These are phyloP conservation scores for Beta corolliflora DNA, from an alignment of 179 eudicot genomes.

Conservation along the genomic window DNA sequence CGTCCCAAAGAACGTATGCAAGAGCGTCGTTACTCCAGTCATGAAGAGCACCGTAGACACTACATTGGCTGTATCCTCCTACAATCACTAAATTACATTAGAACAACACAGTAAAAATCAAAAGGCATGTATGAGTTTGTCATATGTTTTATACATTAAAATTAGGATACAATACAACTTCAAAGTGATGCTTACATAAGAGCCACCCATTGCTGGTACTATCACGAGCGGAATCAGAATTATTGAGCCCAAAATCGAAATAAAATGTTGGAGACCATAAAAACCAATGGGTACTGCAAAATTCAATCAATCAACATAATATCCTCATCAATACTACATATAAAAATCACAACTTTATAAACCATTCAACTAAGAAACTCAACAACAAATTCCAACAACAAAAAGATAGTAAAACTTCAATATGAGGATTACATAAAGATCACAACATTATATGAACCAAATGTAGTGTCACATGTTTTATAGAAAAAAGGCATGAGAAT, in stretches of 20 bases:
- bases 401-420: background rate
- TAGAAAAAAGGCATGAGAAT: background rate
- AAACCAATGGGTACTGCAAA: constrained; percentile 84
- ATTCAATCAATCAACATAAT: constrained; percentile 14
- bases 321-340: constrained; percentile 2
- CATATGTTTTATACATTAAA: background rate
- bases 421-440: background rate
- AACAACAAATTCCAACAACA: background rate
- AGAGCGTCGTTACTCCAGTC: constrained; percentile 82
- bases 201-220: constrained; percentile 96
- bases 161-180: background rate
- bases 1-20: constrained; percentile 80
- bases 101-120: constrained; percentile 37
- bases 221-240: constrained; percentile 82
- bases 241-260: constrained; percentile 90
- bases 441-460: background rate
- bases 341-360: constrained; percentile 16
- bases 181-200: constrained; percentile 57
- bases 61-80: constrained; percentile 93
- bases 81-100: constrained; percentile 58
- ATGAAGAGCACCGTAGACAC: constrained; percentile 89
- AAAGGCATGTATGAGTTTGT: background rate
- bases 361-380: constrained; percentile 1
- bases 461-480: background rate
- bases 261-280: constrained; percentile 86